phyloP scores from a whole-genome alignment of 2,329 filamentous ascomycete genomes.

The Nigrograna mackinnonii region DNA sequence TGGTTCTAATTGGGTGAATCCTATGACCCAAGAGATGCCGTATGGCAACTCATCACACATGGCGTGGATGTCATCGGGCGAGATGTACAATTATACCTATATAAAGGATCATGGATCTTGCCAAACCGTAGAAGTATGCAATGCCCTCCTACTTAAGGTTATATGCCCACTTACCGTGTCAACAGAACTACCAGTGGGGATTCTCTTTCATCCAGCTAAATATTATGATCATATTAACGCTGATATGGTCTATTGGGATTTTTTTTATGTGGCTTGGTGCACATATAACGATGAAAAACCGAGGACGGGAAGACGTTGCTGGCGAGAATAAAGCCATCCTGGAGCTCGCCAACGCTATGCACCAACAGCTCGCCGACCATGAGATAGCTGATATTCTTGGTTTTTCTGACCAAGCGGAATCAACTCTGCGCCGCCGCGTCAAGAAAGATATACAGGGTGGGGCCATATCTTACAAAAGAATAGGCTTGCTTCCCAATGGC shows the following conservation, averaged over 20 bases:
- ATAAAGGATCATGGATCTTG: no score
- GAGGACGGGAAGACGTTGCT: slow-evolving; percentile 9
- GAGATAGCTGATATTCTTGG: neutral
- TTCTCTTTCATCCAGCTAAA: slow-evolving; percentile 26
- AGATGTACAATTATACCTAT: no score
- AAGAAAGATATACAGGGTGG: neutral
- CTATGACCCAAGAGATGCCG: no score
- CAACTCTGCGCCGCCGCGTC: neutral
- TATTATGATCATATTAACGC: slow-evolving; percentile 12
- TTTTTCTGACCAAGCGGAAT: neutral
- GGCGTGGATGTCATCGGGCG: no score
- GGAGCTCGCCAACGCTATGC: slow-evolving; percentile 23
- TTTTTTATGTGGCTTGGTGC: slow-evolving; percentile 17
- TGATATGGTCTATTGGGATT: slow-evolving; percentile 20
- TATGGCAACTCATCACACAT: no score
- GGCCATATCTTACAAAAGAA: neutral
- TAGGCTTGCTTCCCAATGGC: no score
- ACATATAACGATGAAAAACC: slow-evolving; percentile 6
- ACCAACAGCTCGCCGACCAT: slow-evolving; percentile 4
- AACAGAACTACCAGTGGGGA: slow-evolving; percentile 20
- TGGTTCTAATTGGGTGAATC: no score
- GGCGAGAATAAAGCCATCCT: slow-evolving; percentile 22
- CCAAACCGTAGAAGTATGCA: no score
- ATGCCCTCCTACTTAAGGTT: no score
- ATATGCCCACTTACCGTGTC: no score